Evolutionary conservation across 208 protist species (phyloP).

Genomic region (Trypanosoma scelopori): DNA sequence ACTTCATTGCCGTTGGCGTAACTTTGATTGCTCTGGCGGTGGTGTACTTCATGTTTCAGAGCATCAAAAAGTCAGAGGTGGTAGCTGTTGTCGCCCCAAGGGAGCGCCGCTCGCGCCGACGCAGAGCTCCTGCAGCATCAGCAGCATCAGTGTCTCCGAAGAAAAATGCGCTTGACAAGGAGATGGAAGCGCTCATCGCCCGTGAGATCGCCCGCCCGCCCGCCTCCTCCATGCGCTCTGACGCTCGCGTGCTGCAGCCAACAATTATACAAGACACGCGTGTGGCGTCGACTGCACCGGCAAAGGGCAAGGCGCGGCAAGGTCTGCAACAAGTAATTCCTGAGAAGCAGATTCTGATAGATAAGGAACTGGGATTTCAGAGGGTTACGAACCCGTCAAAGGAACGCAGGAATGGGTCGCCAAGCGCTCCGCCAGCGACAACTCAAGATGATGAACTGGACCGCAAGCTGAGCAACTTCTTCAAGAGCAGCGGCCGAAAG

Average conservation of each 20-base stretch:
- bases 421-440: slow-evolving; percentile 11
- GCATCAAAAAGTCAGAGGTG: slow-evolving; percentile 46
- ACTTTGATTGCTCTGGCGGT: slow-evolving; percentile 56
- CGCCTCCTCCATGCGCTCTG: slow-evolving; percentile 46
- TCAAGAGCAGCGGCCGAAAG: slow-evolving; percentile 46
- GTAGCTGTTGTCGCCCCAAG: slow-evolving; percentile 1
- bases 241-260: slow-evolving; percentile 49
- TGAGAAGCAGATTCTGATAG: slow-evolving; percentile 47
- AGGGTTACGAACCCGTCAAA: slow-evolving; percentile 32
- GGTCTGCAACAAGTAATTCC: background rate
- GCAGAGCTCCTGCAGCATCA: slow-evolving; percentile 33
- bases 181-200: slow-evolving; percentile 67
- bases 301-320: background rate
- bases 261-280: slow-evolving; percentile 47
- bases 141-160: too few species aligned
- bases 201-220: slow-evolving; percentile 55
- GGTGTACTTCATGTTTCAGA: slow-evolving; percentile 72
- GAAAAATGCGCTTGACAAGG: slow-evolving; percentile 55
- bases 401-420: slow-evolving; percentile 10
- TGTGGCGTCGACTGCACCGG: slow-evolving; percentile 13
- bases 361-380: slow-evolving; percentile 57
- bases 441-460: slow-evolving; percentile 55
- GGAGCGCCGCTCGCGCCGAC: slow-evolving; percentile 34
- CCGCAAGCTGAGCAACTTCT: slow-evolving; percentile 73
- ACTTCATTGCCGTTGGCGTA: slow-evolving; percentile 62